Conservation (phyloP, 495 filamentous ascomycete species). For the Hyphodiscus hymeniophilus region DNA sequence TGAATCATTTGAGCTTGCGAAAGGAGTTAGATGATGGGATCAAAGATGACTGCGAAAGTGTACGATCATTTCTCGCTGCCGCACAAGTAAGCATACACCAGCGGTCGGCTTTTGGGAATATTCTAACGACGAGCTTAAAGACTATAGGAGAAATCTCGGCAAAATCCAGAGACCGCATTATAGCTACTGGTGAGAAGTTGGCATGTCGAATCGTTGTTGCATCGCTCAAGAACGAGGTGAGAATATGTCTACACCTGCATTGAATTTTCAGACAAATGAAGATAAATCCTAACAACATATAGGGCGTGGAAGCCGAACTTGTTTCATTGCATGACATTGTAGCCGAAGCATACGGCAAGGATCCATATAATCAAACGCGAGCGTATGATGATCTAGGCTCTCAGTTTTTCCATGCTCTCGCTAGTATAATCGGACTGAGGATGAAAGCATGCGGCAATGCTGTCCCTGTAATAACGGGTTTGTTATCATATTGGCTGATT, state of each 20-base stretch:
- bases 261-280: no score
- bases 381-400: slow-evolving; percentile 24
- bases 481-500: not conserved
- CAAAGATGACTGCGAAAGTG: slow-evolving; percentile 28
- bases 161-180: slow-evolving; percentile 29
- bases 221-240: slow-evolving; percentile 27
- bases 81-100: slow-evolving; percentile 23
- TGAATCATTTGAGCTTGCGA: slow-evolving; percentile 13
- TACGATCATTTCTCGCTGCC: slow-evolving; percentile 27
- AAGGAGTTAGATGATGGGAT: slow-evolving; percentile 21
- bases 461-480: slow-evolving; percentile 28
- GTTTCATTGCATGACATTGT: slow-evolving; percentile 31
- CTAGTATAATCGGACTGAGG: slow-evolving; percentile 22
- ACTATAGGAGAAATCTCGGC: slow-evolving; percentile 31
- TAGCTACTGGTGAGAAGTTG: slow-evolving; percentile 31
- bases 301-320: slow-evolving; percentile 28
- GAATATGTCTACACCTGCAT: slow-evolving; percentile 4
- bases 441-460: slow-evolving; percentile 21
- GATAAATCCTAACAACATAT: not conserved
- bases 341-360: slow-evolving; percentile 24
- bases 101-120: not conserved
- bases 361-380: slow-evolving; percentile 21
- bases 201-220: slow-evolving; percentile 29
- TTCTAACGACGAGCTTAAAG: slow-evolving; percentile 21
- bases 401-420: slow-evolving; percentile 27